Evolutionary conservation across 2,329 filamentous ascomycete genomes (phyloP).

Genomic region (Phialophora verrucosa): DNA sequence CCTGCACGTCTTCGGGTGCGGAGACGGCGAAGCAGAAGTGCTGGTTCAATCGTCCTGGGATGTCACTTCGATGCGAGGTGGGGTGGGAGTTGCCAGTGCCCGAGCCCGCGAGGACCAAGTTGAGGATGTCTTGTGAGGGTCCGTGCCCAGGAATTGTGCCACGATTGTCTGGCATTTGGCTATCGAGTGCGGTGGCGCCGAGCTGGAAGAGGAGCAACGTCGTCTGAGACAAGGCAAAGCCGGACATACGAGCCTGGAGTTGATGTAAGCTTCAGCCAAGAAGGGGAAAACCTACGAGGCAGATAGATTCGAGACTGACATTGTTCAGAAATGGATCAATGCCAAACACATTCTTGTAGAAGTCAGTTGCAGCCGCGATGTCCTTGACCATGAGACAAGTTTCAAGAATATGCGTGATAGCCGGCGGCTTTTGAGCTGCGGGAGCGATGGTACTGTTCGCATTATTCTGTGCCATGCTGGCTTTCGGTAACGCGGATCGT

Average conservation of each 20-base stretch:
- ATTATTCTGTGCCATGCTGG: neutral
- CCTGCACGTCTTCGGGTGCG: constrained; percentile 37
- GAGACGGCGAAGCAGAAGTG: constrained; percentile 43
- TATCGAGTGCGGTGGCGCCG: constrained; percentile 26
- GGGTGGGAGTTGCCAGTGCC: neutral
- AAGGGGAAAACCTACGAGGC: neutral
- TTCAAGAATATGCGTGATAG: constrained; percentile 42
- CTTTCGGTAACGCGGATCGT: neutral
- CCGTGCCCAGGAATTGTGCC: constrained; percentile 34
- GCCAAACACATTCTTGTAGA: constrained; percentile 41
- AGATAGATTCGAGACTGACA: constrained; percentile 12
- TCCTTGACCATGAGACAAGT: constrained; percentile 43
- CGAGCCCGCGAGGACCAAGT: constrained; percentile 7
- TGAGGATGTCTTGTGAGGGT: constrained; percentile 28
- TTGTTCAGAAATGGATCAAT: constrained; percentile 37
- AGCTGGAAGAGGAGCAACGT: constrained; percentile 41
- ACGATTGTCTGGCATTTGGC: constrained; percentile 25
- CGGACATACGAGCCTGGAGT: constrained; percentile 34
- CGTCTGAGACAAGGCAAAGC: constrained; percentile 43
- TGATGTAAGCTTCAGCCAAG: neutral
- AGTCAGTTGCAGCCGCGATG: constrained; percentile 37
- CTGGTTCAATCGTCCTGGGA: constrained; percentile 34
- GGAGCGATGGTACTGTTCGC: neutral
- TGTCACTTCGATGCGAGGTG: neutral
- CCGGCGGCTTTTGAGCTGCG: constrained; percentile 29